Percentiles rank a stretch among this genome's conserved stretches.
phyloP scores from a whole-genome alignment of 2,329 filamentous ascomycete species.

The Hypoxylon sp. region DNA sequence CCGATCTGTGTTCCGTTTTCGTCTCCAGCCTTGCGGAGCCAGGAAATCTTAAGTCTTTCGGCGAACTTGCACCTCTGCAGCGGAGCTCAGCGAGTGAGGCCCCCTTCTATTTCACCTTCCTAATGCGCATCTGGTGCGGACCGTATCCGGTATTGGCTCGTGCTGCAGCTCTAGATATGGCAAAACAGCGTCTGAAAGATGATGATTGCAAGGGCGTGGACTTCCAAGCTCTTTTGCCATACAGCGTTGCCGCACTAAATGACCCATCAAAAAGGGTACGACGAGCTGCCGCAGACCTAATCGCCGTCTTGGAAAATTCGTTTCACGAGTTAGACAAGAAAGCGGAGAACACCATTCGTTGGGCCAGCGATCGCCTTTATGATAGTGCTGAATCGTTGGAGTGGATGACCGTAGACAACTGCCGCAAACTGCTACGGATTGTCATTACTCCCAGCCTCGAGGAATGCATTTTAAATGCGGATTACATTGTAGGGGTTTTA shows the following conservation, averaged over 20 bases:
- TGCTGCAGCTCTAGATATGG: constrained; percentile 75
- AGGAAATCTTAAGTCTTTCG: constrained; percentile 62
- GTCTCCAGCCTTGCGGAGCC: constrained; percentile 54
- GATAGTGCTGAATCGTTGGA: constrained; percentile 65
- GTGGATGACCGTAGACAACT: constrained; percentile 70
- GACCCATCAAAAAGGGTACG: constrained; percentile 83
- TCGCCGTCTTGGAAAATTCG: constrained; percentile 66
- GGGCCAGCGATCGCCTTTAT: constrained; percentile 76
- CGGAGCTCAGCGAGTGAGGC: constrained; percentile 67
- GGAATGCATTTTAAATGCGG: constrained; percentile 85
- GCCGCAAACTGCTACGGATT: constrained; percentile 71
- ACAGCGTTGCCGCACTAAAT: constrained; percentile 78
- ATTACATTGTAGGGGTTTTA: constrained; percentile 75
- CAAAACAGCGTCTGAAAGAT: constrained; percentile 68
- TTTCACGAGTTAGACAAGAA: constrained; percentile 57
- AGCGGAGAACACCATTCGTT: constrained; percentile 61
- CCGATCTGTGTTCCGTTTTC: constrained; percentile 70
- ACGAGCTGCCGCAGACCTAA: constrained; percentile 76
- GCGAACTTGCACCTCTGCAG: constrained; percentile 66
- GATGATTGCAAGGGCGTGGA: constrained; percentile 67
- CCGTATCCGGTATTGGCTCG: constrained; percentile 77
- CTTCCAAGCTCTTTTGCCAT: constrained; percentile 85
- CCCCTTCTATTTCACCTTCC: constrained; percentile 80
- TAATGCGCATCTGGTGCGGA: constrained; percentile 80
- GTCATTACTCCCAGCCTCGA: constrained; percentile 82